Evolutionary conservation across 1,284 basidiomycete species (phyloP), one percentile per base, ranked within the genome.

Genomic region (Flammula alnicola): DNA sequence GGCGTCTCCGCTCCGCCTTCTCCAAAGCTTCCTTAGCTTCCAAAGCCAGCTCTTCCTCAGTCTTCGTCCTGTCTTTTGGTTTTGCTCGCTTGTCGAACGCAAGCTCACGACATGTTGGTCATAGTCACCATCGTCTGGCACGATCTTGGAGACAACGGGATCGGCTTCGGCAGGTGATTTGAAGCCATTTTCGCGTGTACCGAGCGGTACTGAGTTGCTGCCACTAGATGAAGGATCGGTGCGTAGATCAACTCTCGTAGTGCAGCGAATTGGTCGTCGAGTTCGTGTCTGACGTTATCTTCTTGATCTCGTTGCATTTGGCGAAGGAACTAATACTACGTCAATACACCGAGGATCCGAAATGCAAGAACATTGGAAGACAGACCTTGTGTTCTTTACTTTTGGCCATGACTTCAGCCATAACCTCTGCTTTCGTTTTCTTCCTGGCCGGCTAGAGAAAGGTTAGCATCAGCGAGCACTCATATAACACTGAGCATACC

Each of bases 401-500:
- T 72, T 99, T 99, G 10, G 94, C 91, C 42, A 99, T 95, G 43
- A 99, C 89, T 69, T 99, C 97, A 1, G 91, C 84, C 97, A 99
- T 99, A 54, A 98, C 93, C 66, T 99, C 95, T 3, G 91, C 88
- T 72, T 98, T 98, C 12, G 87, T 84, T 73, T 92, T 95, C 70
- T 93, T 94, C 53, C 85, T 77, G 39, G 81, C 81, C 9, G 86
- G 87, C 89, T 93, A 46, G 12, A 23, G 1, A 44, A 33, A 19
- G 39, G n/a, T 22, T 27, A 54, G 39, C 58, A 52, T 39, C 26
- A 51, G 12, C 51, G 29, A 33, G 49, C 5, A 43, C 30, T 8
- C 37, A 45, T 16, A 46, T 7, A 27, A 55, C 26, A 10, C 37
- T 20, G 49, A 56, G 52, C 74, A 71, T 51, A 77, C 75, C 49